phyloP scores from a whole-genome alignment of 805 yeast species.

The Diddensiella santjacobensis region DNA sequence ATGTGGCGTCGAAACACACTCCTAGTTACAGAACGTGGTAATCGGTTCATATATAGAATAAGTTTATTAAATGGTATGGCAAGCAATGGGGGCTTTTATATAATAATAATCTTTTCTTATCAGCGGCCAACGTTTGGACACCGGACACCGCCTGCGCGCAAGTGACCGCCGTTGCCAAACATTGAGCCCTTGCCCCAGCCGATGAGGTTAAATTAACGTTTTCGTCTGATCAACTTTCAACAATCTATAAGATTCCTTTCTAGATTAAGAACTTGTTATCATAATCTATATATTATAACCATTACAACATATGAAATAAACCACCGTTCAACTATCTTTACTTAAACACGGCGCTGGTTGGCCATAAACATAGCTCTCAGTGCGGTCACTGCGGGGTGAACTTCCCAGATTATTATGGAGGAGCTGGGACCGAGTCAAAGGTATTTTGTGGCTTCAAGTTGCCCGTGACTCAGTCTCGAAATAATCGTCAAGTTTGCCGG shows the following conservation, averaged over 20 bases:
- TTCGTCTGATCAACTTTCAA: too few species aligned
- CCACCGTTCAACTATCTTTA: not conserved
- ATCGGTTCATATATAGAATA: not conserved
- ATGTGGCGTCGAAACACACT: not conserved
- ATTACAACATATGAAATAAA: not conserved
- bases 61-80: not conserved
- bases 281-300: too few species aligned
- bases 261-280: too few species aligned
- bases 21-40: not conserved
- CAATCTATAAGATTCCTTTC: too few species aligned
- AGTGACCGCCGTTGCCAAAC: not conserved
- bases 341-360: not conserved
- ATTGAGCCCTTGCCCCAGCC: not conserved
- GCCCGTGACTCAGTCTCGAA: not conserved
- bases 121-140: too few species aligned
- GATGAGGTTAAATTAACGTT: constrained; percentile 5
- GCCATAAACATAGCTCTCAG: not conserved
- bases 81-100: too few species aligned
- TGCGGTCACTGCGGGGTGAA: not conserved
- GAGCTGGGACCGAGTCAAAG: not conserved
- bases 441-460: not conserved
- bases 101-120: too few species aligned
- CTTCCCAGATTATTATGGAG: not conserved
- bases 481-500: too few species aligned
- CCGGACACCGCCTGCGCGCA: too few species aligned